A percentile compares a stretch with the other conserved stretches of the same genome.
Evolutionary conservation across 805 yeast species (phyloP).

Genomic region (Kuraishia capsulata): DNA sequence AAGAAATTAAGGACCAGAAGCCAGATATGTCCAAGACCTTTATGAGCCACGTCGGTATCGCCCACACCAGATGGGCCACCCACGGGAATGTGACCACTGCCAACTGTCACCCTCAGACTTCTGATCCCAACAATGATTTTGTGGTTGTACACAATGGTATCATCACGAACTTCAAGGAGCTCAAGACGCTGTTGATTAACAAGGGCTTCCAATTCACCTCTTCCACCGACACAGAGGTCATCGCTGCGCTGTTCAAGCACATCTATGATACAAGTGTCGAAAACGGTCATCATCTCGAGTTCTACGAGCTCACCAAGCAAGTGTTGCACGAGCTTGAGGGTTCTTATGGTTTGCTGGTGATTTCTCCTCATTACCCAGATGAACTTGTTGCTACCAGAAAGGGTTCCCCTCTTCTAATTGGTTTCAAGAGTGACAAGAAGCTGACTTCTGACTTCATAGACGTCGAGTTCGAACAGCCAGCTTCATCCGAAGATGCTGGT

Average conservation of each 20-base stretch:
- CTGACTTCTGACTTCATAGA: conserved; percentile 97
- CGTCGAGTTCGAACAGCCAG: conserved; percentile 71
- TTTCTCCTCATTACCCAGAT: conserved; percentile 86
- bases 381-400: conserved; percentile 96
- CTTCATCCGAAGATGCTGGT: conserved; percentile 10
- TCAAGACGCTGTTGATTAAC: conserved; percentile 68
- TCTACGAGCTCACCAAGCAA: conserved; percentile 86
- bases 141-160: conserved; percentile 97
- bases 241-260: conserved; percentile 91
- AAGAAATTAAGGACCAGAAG: conserved; percentile 41
- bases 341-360: conserved; percentile 91
- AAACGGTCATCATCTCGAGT: conserved; percentile 75
- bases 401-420: conserved; percentile 95
- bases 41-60: conserved; percentile 88
- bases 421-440: conserved; percentile 93
- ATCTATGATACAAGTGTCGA: conserved; percentile 68
- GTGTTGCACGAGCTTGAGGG: conserved; percentile 93
- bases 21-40: conserved; percentile 58
- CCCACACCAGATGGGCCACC: conserved; percentile 99
- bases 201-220: conserved; percentile 82
- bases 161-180: conserved; percentile 89
- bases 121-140: conserved; percentile 77
- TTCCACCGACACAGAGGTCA: conserved; percentile 97
- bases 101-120: conserved; percentile 95
- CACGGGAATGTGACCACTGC: conserved; percentile 85